phyloP scores from a whole-genome alignment of 331 rosid species.

The Dryas integrifolia region DNA sequence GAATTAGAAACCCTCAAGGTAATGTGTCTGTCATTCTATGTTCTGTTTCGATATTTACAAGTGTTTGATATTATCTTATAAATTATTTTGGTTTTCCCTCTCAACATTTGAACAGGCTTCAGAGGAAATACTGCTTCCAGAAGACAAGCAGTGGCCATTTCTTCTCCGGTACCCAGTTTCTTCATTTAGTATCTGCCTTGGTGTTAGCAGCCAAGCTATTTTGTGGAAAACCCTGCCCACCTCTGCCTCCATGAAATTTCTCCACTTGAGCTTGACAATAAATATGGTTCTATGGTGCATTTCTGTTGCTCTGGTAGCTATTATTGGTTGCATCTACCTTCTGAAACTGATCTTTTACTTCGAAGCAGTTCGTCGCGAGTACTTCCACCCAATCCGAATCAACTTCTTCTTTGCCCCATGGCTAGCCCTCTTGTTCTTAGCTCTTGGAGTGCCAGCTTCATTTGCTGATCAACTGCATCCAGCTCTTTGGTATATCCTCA shows the following conservation, averaged over 20 bases:
- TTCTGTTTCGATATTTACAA: background rate
- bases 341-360: constrained; percentile 67
- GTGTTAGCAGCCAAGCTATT: constrained; percentile 91
- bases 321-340: constrained; percentile 43
- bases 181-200: constrained; percentile 80
- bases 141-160: constrained; percentile 78
- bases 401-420: constrained; percentile 94
- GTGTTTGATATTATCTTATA: background rate
- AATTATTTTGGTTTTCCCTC: background rate
- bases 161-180: constrained; percentile 79
- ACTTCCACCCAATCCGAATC: constrained; percentile 81
- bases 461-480: constrained; percentile 43
- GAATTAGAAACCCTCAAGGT: constrained; percentile 49
- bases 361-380: constrained; percentile 94
- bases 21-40: background rate
- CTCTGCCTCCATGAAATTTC: constrained; percentile 58
- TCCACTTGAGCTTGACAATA: constrained; percentile 54
- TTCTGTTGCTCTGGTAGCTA: constrained; percentile 38
- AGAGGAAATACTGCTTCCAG: constrained; percentile 78
- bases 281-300: constrained; percentile 66
- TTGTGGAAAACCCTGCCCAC: constrained; percentile 79
- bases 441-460: constrained; percentile 72
- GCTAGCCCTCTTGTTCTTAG: constrained; percentile 77
- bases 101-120: constrained; percentile 49
- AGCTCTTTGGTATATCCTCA: constrained; percentile 75